phyloP scores from a whole-genome alignment of 1,139 yeast genomes.

The Suhomyces bribrorum region DNA sequence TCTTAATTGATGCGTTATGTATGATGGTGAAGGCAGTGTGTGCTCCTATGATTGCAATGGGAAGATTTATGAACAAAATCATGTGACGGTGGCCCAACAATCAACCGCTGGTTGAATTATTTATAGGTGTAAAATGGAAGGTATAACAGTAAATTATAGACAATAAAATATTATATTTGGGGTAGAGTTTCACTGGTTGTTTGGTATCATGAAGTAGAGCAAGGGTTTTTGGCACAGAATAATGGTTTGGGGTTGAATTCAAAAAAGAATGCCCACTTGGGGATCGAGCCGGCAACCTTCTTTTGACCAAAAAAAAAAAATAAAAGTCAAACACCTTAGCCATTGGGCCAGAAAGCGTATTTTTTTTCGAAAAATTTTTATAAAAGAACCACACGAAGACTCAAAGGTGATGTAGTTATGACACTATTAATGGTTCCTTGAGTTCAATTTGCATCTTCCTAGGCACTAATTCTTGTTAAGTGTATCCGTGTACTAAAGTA shows the following conservation, averaged over 20 bases:
- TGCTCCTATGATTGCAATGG: constrained; percentile 52
- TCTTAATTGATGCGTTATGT: constrained; percentile 47
- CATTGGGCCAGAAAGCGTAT: constrained; percentile 52
- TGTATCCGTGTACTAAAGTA: too few relatives aligned
- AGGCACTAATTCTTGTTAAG: too few relatives aligned
- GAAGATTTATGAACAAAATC: constrained; percentile 45
- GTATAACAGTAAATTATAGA: background rate
- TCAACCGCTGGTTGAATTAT: background rate
- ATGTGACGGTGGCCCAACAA: constrained; percentile 19
- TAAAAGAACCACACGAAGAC: too few relatives aligned
- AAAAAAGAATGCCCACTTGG: constrained; percentile 23
- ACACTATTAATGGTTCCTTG: too few relatives aligned
- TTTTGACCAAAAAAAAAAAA: background rate
- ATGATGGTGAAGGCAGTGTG: constrained; percentile 51
- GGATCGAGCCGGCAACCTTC: constrained; percentile 29
- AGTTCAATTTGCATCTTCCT: too few relatives aligned
- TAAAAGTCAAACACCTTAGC: constrained; percentile 51
- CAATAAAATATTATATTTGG: background rate
- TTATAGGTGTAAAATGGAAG: background rate
- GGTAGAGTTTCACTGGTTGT: background rate
- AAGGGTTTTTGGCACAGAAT: background rate
- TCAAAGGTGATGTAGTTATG: too few relatives aligned
- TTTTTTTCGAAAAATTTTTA: too few relatives aligned
- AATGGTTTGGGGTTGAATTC: background rate
- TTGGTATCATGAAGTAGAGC: background rate